phyloP scores from a whole-genome alignment of 2,329 filamentous ascomycete genomes.

The Didymella sp. region DNA sequence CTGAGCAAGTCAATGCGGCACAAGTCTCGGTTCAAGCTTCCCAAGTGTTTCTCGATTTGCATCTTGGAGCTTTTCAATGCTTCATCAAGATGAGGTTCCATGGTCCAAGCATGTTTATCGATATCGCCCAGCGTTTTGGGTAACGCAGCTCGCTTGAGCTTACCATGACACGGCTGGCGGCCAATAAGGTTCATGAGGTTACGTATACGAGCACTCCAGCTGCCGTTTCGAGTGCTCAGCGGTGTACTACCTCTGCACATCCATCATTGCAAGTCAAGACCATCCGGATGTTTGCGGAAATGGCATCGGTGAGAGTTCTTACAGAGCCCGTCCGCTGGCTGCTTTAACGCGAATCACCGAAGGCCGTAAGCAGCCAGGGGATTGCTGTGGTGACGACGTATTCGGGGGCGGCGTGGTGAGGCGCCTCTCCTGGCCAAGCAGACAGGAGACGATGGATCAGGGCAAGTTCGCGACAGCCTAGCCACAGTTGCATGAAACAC shows the following conservation, averaged over 20 bases:
- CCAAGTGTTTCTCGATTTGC: slow-evolving; percentile 4
- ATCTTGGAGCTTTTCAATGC: not conserved
- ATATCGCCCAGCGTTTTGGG: not conserved
- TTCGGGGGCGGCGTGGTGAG: slow-evolving; percentile 21
- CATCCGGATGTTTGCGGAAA: slow-evolving; percentile 7
- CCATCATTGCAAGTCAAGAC: not conserved
- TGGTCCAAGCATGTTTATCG: not conserved
- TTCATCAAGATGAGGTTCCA: not conserved
- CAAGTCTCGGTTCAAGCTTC: slow-evolving; percentile 15
- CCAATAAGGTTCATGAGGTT: slow-evolving; percentile 2
- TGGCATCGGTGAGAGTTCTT: not conserved
- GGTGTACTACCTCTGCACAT: not conserved
- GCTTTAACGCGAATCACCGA: slow-evolving; percentile 6
- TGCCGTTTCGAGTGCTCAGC: not conserved
- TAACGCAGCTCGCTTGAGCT: slow-evolving; percentile 11
- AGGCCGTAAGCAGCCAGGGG: slow-evolving; percentile 21
- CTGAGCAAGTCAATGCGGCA: slow-evolving; percentile 1
- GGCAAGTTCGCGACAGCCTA: slow-evolving; percentile 13
- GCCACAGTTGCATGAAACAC: slow-evolving; percentile 26
- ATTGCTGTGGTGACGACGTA: slow-evolving; percentile 14
- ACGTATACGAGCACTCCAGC: not conserved
- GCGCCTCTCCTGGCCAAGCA: slow-evolving; percentile 10
- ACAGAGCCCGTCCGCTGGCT: not conserved
- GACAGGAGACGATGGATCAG: slow-evolving; percentile 20
- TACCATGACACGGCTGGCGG: slow-evolving; percentile 2